phyloP scores from a whole-genome alignment of 75 land plant genomes.

The Sequoiadendron giganteum region DNA sequence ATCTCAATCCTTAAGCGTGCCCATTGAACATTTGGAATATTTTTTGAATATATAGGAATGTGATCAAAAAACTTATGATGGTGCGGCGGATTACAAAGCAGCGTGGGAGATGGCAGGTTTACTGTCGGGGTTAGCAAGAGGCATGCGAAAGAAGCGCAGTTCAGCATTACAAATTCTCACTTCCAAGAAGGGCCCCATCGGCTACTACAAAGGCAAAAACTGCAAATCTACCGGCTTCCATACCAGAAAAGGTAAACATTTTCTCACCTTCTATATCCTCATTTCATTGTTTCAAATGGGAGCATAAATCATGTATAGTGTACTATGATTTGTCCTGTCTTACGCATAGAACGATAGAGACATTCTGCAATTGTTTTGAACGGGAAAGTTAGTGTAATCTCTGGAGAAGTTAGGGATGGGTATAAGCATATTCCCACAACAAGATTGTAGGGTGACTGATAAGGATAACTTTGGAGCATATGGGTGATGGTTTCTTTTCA shows the following conservation, averaged over 20 bases:
- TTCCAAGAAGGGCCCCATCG: constrained; percentile 69
- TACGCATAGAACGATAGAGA: background rate
- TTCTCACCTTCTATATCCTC: background rate
- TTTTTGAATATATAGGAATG: too few relatives aligned
- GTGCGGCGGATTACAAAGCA: too few relatives aligned
- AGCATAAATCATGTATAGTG: too few relatives aligned
- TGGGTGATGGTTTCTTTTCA: background rate
- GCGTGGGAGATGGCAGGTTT: constrained; percentile 49
- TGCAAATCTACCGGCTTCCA: constrained; percentile 94
- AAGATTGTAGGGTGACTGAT: too few relatives aligned
- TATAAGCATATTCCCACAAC: too few relatives aligned
- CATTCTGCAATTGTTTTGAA: background rate
- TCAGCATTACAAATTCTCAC: constrained; percentile 69
- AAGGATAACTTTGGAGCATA: too few relatives aligned
- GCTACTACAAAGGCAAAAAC: constrained; percentile 87
- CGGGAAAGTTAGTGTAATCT: too few relatives aligned
- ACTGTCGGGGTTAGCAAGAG: constrained; percentile 51
- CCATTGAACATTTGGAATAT: too few relatives aligned
- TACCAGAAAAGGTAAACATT: constrained; percentile 75
- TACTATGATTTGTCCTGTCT: background rate
- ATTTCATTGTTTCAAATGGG: too few relatives aligned
- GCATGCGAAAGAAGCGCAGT: constrained; percentile 57
- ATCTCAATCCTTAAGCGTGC: too few relatives aligned
- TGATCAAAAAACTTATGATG: too few relatives aligned
- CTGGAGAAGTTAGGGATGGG: too few relatives aligned